A percentile compares a stretch with the other conserved stretches of the same genome.
phyloP scores from a whole-genome alignment of 2,329 filamentous ascomycete species.

The Cladosporium sphaerospermum region DNA sequence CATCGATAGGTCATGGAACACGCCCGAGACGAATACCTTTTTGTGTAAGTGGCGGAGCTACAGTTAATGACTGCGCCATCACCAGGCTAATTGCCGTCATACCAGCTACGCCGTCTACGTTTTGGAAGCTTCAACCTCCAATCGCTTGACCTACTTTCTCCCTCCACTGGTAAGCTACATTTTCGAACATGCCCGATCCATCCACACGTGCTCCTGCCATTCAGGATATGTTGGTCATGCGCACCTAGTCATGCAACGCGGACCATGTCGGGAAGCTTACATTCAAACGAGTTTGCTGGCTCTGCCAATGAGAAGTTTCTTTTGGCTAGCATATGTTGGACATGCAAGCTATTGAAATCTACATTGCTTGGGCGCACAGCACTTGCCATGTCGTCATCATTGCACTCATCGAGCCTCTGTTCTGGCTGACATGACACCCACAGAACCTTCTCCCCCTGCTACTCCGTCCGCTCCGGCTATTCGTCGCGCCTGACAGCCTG shows the following conservation, averaged over 20 bases:
- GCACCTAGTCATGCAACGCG: too few relatives aligned
- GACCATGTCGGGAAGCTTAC: too few relatives aligned
- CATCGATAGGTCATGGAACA: conserved; percentile 50
- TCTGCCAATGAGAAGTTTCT: not conserved
- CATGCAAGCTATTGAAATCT: not conserved
- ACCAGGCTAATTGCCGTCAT: conserved; percentile 17
- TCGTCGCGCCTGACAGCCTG: conserved; percentile 59
- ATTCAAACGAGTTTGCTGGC: not conserved
- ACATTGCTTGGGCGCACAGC: not conserved
- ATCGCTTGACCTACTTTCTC: conserved; percentile 43
- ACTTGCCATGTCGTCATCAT: too few relatives aligned
- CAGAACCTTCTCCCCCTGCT: conserved; percentile 68
- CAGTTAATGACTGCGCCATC: conserved; percentile 4
- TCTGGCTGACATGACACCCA: conserved; percentile 14
- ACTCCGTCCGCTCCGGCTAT: conserved; percentile 65
- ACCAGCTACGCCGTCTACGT: conserved; percentile 48
- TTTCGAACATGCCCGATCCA: not conserved
- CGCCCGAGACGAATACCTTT: conserved; percentile 69
- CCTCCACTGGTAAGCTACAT: conserved; percentile 39
- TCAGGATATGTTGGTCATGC: too few relatives aligned
- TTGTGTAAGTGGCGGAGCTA: conserved; percentile 50
- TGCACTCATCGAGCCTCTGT: too few relatives aligned
- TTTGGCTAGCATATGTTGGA: conserved; percentile 6
- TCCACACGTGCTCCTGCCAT: too few relatives aligned
- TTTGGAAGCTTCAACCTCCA: conserved; percentile 46